Conservation (phyloP, 1,284 basidiomycete genomes). For the Boletus semigastroideus region DNA sequence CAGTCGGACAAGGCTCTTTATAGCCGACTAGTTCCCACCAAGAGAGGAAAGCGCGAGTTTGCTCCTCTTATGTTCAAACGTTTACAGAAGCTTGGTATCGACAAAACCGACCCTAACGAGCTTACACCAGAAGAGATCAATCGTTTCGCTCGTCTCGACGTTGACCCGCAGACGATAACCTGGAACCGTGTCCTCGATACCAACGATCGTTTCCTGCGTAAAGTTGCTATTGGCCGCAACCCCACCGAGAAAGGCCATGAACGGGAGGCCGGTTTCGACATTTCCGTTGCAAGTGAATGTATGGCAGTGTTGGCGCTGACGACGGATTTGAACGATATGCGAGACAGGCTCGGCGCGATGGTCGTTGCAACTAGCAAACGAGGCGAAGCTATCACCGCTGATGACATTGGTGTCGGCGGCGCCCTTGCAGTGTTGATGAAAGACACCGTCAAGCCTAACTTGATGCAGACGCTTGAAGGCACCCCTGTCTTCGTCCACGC, state of each 20-base stretch:
- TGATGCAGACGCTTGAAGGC: constrained; percentile 99
- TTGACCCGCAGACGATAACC: constrained; percentile 91
- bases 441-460: constrained; percentile 98
- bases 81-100: constrained; percentile 91
- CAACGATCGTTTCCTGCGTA: constrained; percentile 96
- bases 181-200: constrained; percentile 98
- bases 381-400: constrained; percentile 93
- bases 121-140: constrained; percentile 92
- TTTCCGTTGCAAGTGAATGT: constrained; percentile 95
- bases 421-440: constrained; percentile 98
- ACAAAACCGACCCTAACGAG: constrained; percentile 91
- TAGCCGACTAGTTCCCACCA: constrained; percentile 87
- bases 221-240: constrained; percentile 90
- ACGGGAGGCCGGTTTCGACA: constrained; percentile 93
- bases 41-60: constrained; percentile 95
- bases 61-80: constrained; percentile 96
- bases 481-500: constrained; percentile 99
- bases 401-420: constrained; percentile 95
- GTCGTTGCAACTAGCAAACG: constrained; percentile 94
- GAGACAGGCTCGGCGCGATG: constrained; percentile 88
- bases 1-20: constrained; percentile 95
- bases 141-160: constrained; percentile 89
- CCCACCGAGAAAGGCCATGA: constrained; percentile 89
- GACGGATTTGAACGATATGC: constrained; percentile 90
- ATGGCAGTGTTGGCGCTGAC: constrained; percentile 97